Evolutionary conservation across 176 grass and related monocot genomes (phyloP).

Genomic region (Eleusine indica): DNA sequence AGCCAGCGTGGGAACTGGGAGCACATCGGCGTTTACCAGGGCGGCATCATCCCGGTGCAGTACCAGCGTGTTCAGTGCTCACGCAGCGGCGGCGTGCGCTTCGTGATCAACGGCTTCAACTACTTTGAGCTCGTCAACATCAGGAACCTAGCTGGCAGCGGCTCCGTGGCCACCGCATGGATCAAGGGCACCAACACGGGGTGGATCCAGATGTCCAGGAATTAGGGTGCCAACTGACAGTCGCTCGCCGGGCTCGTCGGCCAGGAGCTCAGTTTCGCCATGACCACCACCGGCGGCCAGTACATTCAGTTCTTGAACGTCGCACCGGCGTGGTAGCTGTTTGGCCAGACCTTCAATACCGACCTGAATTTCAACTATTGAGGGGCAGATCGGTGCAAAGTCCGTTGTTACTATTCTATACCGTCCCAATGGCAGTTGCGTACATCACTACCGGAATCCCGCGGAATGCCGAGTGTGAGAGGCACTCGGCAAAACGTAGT

Average conservation of each 20-base stretch:
- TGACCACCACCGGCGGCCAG: slow-evolving; percentile 46
- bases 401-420: background rate
- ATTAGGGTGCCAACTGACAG: slow-evolving; percentile 74
- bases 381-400: background rate
- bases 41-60: slow-evolving; percentile 59
- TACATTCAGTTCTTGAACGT: slow-evolving; percentile 42
- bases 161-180: slow-evolving; percentile 31
- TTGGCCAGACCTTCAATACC: slow-evolving; percentile 55
- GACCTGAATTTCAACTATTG: slow-evolving; percentile 54
- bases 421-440: background rate
- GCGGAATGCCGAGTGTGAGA: too few relatives aligned
- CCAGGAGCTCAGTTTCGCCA: slow-evolving; percentile 60
- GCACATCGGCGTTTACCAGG: slow-evolving; percentile 36
- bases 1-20: slow-evolving; percentile 62
- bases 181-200: slow-evolving; percentile 34
- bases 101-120: slow-evolving; percentile 40
- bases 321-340: slow-evolving; percentile 45
- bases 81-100: slow-evolving; percentile 49
- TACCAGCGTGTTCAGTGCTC: slow-evolving; percentile 59
- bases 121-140: slow-evolving; percentile 64
- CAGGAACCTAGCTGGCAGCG: slow-evolving; percentile 53
- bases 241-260: slow-evolving; percentile 6
- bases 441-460: too few relatives aligned
- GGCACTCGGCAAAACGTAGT: too few relatives aligned
- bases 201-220: slow-evolving; percentile 42